These are phyloP conservation scores for Colletotrichum echinochloae DNA, from an alignment of 2,329 filamentous ascomycete genomes.

Conservation along the genomic window DNA sequence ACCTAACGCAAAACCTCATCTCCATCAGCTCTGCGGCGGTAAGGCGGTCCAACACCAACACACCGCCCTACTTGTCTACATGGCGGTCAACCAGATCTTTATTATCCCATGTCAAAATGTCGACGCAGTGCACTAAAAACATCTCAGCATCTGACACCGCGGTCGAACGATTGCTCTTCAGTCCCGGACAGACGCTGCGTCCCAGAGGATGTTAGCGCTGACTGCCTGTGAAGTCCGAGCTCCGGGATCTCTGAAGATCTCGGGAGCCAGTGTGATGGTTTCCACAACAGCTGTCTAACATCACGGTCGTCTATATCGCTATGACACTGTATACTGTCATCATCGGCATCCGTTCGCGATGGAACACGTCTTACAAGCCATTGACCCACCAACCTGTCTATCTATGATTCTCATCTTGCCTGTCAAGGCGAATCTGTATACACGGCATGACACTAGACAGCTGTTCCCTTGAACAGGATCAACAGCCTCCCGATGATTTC, in stretches of 20 bases:
- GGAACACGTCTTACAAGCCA: slow-evolving; percentile 15
- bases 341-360: slow-evolving; percentile 22
- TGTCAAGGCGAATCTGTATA: not conserved
- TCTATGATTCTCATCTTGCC: not conserved
- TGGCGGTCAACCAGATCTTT: slow-evolving; percentile 26
- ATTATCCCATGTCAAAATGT: not conserved
- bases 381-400: slow-evolving; percentile 31
- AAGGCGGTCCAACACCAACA: slow-evolving; percentile 10
- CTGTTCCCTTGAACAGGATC: slow-evolving; percentile 1
- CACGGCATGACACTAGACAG: slow-evolving; percentile 12
- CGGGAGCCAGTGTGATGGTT: slow-evolving; percentile 19
- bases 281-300: slow-evolving; percentile 7
- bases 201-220: not conserved
- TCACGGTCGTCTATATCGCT: not conserved
- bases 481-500: not conserved
- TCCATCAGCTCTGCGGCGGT: slow-evolving; percentile 1
- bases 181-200: slow-evolving; percentile 11
- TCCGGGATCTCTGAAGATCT: not conserved
- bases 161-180: not conserved
- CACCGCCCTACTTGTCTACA: slow-evolving; percentile 23
- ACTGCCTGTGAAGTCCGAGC: slow-evolving; percentile 8
- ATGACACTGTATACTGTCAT: slow-evolving; percentile 2
- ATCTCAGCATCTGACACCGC: slow-evolving; percentile 20
- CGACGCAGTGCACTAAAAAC: not conserved
- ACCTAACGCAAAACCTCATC: slow-evolving; percentile 16